A percentile compares a stretch with the other conserved stretches of the same genome.
Conservation (phyloP, 75 land plant genomes). For the Pinus taeda region DNA sequence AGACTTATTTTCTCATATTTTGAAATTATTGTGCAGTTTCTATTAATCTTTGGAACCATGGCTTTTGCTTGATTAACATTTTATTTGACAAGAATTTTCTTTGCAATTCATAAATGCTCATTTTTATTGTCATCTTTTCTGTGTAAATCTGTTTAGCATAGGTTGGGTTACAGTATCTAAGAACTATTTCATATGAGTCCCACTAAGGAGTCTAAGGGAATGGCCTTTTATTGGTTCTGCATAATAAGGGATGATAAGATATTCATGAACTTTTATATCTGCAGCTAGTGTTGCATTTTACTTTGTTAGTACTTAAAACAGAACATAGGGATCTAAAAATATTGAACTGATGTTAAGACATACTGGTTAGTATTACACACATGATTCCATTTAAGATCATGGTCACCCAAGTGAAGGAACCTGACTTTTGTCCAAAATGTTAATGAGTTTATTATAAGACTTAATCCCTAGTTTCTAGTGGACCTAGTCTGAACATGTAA, state of each 20-base stretch:
- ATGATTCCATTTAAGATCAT: not conserved
- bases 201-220: not conserved
- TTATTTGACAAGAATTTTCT: not conserved
- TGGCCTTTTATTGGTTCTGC: not conserved
- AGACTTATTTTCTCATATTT: not conserved
- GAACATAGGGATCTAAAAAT: not conserved
- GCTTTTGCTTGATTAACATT: not conserved
- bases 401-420: not conserved
- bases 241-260: not conserved
- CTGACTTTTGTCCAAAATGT: not conserved
- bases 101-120: not conserved
- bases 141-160: too few relatives aligned
- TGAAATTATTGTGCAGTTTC: not conserved
- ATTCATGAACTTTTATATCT: not conserved
- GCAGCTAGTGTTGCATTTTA: not conserved
- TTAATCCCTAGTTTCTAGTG: too few relatives aligned
- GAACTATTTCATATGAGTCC: slow-evolving; percentile 1
- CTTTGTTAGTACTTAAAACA: not conserved
- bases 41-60: not conserved
- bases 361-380: not conserved
- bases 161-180: not conserved
- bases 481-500: not conserved
- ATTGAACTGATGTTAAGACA: not conserved
- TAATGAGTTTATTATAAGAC: not conserved
- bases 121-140: not conserved